Evolutionary conservation across 441 rosid species (phyloP), one percentile per base, ranked within the genome.

Genomic region (Bruguiera hainesii): DNA sequence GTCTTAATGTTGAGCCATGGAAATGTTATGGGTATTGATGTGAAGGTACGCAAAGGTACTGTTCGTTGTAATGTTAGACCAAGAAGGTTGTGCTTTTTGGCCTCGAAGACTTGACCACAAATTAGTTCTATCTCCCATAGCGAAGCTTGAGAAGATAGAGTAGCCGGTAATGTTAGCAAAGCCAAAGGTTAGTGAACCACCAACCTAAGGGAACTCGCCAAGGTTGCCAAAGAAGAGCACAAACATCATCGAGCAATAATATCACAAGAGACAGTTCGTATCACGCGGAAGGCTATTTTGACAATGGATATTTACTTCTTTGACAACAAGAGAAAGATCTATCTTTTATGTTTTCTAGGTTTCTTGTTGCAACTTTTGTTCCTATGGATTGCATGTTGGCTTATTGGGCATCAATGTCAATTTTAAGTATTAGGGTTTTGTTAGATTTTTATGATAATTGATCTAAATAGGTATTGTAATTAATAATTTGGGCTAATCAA

Each of bases 121-220:
- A 91, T 86, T 3, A 96, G 87, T 64, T 93, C 98, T 85, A 91
- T 92, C 26, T 1, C 97, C 98, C 88, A 84, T 85, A 64, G 95
- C 89, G 0, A 93, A 83, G 28, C 98, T 97, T 1, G 96, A 90
- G 62, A 91, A 87, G 71, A 93, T 67, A 28, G 98, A 91, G 75
- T 93, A 91, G 4, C 97, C 98, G 5, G 95, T 87, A 37, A 93
- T 90, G 79, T 93, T 93, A 15, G 97, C 97, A 46, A 93, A 93
- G 19, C 91, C 96, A 2, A 87, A 56, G 10, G 97, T 96, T 3
- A 93, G 87, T 0, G 98, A 86, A 29, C 98, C 98, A 2, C 96
- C 97, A 0, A 97, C 95, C 39, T 91, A 74, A 60, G 95, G 72
- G 0, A 84, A 78, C 21, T 82, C 93, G 0, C 97, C 97, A 4